A percentile compares a stretch with the other conserved stretches of the same genome.
phyloP scores from a whole-genome alignment of 2,329 filamentous ascomycete genomes.

The Cadophora sp. region DNA sequence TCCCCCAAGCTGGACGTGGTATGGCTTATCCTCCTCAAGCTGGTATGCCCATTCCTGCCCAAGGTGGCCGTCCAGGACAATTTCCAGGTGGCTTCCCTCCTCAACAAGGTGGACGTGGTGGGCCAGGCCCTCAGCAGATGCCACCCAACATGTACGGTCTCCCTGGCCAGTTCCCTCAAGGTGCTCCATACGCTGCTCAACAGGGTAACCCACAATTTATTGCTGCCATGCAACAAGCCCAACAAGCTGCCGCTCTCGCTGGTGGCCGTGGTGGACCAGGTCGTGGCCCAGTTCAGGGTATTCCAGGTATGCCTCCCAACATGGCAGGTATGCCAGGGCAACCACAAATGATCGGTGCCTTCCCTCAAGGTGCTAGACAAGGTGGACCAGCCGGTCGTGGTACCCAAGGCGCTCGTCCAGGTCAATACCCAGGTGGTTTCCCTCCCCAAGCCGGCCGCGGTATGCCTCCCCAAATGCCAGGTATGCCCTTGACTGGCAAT shows the following conservation, averaged over 20 bases:
- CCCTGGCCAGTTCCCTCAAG: slow-evolving; percentile 80
- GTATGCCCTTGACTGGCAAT: slow-evolving; percentile 40
- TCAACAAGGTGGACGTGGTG: slow-evolving; percentile 88
- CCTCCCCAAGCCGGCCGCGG: slow-evolving; percentile 47
- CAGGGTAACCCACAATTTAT: slow-evolving; percentile 81
- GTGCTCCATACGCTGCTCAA: slow-evolving; percentile 78
- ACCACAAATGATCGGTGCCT: slow-evolving; percentile 60
- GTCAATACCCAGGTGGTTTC: slow-evolving; percentile 45
- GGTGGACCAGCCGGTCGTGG: slow-evolving; percentile 46
- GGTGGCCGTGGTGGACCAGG: slow-evolving; percentile 47
- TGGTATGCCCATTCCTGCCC: slow-evolving; percentile 72
- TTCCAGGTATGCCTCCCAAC: slow-evolving; percentile 77
- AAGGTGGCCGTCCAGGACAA: slow-evolving; percentile 83
- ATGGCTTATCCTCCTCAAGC: slow-evolving; percentile 69
- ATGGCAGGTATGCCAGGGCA: slow-evolving; percentile 62
- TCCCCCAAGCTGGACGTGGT: slow-evolving; percentile 65
- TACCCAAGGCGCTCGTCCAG: slow-evolving; percentile 46
- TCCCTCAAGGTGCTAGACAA: slow-evolving; percentile 58
- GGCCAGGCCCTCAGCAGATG: slow-evolving; percentile 81
- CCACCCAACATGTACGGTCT: slow-evolving; percentile 87
- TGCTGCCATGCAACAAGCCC: slow-evolving; percentile 81
- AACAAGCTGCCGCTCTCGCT: slow-evolving; percentile 62
- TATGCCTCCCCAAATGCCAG: slow-evolving; percentile 43
- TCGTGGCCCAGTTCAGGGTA: slow-evolving; percentile 67
- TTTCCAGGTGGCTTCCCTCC: slow-evolving; percentile 82